A percentile compares a stretch with the other conserved stretches of the same genome.
phyloP scores from a whole-genome alignment of 192 early-diverging fungal species.

The Backusella macrospora region DNA sequence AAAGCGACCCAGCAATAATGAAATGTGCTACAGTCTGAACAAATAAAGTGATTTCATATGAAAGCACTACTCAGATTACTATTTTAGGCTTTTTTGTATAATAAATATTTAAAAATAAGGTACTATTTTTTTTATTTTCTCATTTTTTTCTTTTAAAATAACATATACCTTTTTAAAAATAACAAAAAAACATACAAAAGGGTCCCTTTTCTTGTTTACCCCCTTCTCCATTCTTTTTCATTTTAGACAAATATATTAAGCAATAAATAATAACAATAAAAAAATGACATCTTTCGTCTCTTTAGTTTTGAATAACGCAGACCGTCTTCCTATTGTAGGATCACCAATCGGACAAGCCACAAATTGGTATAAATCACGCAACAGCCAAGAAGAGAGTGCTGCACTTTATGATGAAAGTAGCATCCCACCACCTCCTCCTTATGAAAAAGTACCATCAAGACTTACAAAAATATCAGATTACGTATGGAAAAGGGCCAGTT shows the following conservation, averaged over 20 bases:
- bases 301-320: constrained; percentile 14
- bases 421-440: constrained; percentile 17
- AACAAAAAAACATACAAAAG: constrained; percentile 5
- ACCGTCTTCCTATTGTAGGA: constrained; percentile 19
- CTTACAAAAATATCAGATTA: constrained; percentile 29
- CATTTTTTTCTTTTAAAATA: neutral
- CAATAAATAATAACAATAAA: neutral
- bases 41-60: constrained; percentile 11
- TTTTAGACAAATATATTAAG: neutral
- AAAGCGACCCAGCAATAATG: constrained; percentile 4
- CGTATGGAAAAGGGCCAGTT: constrained; percentile 22
- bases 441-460: constrained; percentile 26
- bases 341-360: constrained; percentile 22
- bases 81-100: neutral
- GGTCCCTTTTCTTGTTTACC: neutral
- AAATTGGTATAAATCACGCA: constrained; percentile 5
- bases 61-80: neutral
- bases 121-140: neutral
- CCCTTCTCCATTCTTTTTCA: constrained; percentile 5
- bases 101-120: constrained; percentile 5
- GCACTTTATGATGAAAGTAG: neutral
- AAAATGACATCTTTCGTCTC: constrained; percentile 22
- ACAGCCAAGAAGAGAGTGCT: neutral
- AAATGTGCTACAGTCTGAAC: constrained; percentile 2
- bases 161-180: constrained; percentile 5